Evolutionary conservation across 1,284 basidiomycete genomes (phyloP), one percentile per base, ranked within the genome.

Genomic region (Trichosporon faecale): DNA sequence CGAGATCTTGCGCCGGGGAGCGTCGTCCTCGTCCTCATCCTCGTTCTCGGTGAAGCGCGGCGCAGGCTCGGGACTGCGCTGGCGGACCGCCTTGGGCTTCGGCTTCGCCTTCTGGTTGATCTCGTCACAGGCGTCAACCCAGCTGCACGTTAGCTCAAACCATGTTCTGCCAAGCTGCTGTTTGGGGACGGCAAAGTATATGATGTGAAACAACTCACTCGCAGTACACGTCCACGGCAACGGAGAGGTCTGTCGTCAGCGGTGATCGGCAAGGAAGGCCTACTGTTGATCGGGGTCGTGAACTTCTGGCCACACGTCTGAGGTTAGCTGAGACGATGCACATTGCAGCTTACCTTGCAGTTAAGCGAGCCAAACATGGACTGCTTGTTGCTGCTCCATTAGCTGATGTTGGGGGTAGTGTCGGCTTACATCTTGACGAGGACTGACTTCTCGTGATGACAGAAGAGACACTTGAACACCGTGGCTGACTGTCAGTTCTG

Each of bases 21-120:
- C 86, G 77, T 92, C 91, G 78, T 91, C 88, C 31, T 86, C 89
- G 71, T 91, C 89, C 44, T 88, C 87, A 71, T 91, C 89, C 44
- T 88, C 87, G 25, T 73, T 69, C n/a, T 85, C 85, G 74, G 92
- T 91, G 29, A 89, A 90, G 35, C 64, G 70, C 18, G 89, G 87
- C 80, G 67, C 66, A 16, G 73, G 68, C 40, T 69, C 75, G 2
- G 69, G 64, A 7, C 67, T 68, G 64, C 68, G 69, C 61, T 66
- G 68, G 0, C 64, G 31, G 0, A 66, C 44, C 9, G 57, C 40
- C 33, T 64, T 65, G 16, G n/a, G 29, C 68, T 78, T 74, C 29
- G 72, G 71, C 11, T 77, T 76, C 68, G 78, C 76, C 66, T 79
- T 77, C 44, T 71, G 44, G 64, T 76, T 70, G 2, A 77, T 74